Evolutionary conservation across 352 stramenopile genomes (phyloP), one percentile per base, ranked within the genome.

Genomic region (Phytophthora crassamura): DNA sequence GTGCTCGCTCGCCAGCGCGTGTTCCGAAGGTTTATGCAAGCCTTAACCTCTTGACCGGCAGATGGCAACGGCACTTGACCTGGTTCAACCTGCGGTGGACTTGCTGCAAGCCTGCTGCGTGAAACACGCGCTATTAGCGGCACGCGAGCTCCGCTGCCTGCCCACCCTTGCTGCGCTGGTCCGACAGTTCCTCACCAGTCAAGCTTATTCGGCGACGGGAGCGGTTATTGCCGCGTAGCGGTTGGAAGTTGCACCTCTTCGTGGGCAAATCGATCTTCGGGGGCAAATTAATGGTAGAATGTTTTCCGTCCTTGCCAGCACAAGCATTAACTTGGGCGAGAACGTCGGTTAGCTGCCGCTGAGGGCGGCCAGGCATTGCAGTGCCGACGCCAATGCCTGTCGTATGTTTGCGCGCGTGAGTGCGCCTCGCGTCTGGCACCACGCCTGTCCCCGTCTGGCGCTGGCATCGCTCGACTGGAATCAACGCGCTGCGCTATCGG

Each of bases 361-460:
- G 22, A 25, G 3, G 1, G 22, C 22, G 22, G 22, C 22, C 22
- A 25, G 22, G 22, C 22, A 25, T 3, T 25, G 22, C 22, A 25
- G 22, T 3, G 22, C 22, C 22, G 3, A 6, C 22, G 30, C n/a
- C n/a, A 20, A n/a, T 12, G 28, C 38, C 47, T 59, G 41, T 61
- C 50, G 59, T 61, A 49, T 25, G 50, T 18, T 61, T 53, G 48
- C 52, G 33, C 22, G 7, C 15, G 25, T 25, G 40, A 47, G 39
- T n/a, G 12, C 47, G 36, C n/a, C 47, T 48, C 45, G 43, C 1
- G 15, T 42, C 11, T 41, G 47, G 59, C 58, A 64, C 45, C 52
- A 41, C 59, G 64, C 65, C 53, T 73, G 58, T 59, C 57, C 57
- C 25, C 45, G 51, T 69, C 64, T 73, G 49, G 20, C 32, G 34